Evolutionary conservation across 768 basidiomycete genomes (phyloP).

Genomic region (Xerocomellus dryophilus): DNA sequence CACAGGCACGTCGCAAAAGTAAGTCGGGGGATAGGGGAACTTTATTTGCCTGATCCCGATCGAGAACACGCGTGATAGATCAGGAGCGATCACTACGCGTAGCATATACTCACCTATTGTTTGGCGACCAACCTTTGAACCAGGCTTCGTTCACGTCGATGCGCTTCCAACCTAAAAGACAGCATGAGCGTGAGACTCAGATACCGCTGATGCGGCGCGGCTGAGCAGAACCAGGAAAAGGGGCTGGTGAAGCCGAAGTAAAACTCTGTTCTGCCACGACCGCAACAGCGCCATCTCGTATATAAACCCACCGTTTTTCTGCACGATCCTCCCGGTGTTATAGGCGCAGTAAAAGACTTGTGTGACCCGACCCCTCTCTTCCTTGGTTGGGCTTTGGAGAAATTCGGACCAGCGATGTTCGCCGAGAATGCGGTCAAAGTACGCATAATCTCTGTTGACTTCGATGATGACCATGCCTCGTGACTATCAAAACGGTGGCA

Average conservation of each 20-base stretch:
- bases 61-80: neutral
- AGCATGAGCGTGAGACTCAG: neutral
- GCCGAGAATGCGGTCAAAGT: constrained; percentile 40
- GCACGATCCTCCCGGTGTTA: constrained; percentile 38
- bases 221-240: neutral
- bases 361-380: constrained; percentile 27
- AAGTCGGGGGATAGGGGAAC: constrained; percentile 40
- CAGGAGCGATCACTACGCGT: neutral
- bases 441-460: constrained; percentile 30
- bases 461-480: constrained; percentile 47
- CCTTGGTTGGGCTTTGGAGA: constrained; percentile 30
- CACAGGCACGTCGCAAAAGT: constrained; percentile 38
- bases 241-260: neutral
- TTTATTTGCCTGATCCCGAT: constrained; percentile 26
- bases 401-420: constrained; percentile 43
- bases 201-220: neutral
- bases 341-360: constrained; percentile 42
- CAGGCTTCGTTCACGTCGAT: constrained; percentile 42
- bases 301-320: constrained; percentile 43
- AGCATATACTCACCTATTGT: constrained; percentile 22
- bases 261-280: neutral
- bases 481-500: constrained; percentile 28
- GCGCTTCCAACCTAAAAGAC: constrained; percentile 44
- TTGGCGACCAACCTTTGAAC: constrained; percentile 34
- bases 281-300: neutral